Conservation (phyloP, 2,329 filamentous ascomycete species). For the Zarea fungicola region DNA sequence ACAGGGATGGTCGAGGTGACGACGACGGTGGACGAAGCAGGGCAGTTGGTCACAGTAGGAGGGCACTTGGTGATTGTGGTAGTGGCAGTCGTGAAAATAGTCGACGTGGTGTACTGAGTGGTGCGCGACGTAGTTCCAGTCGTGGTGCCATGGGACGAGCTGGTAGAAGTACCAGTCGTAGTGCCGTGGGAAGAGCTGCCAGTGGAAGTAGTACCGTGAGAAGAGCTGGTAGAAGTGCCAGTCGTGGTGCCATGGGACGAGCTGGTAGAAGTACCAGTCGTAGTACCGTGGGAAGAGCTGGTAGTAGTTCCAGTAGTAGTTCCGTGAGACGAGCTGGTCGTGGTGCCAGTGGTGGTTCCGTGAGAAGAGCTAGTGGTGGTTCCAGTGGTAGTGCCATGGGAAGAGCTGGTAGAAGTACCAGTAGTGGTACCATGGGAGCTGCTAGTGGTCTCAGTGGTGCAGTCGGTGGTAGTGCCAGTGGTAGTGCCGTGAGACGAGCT, state of each 20-base stretch:
- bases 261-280: background rate
- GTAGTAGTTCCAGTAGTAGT: slow-evolving; percentile 11
- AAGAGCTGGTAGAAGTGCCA: background rate
- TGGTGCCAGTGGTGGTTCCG: background rate
- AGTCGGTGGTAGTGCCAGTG: slow-evolving; percentile 1
- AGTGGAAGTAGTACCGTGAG: slow-evolving; percentile 4
- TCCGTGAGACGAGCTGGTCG: background rate
- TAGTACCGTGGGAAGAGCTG: slow-evolving; percentile 4
- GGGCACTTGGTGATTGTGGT: slow-evolving; percentile 21
- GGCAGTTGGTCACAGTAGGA: slow-evolving; percentile 26
- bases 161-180: slow-evolving; percentile 1
- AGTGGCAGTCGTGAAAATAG: slow-evolving; percentile 25
- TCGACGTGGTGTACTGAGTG: slow-evolving; percentile 25
- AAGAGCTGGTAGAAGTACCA: background rate
- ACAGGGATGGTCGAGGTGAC: slow-evolving; percentile 27
- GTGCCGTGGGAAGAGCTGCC: background rate
- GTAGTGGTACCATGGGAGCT: background rate
- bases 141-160: slow-evolving; percentile 11
- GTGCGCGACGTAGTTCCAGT: slow-evolving; percentile 17
- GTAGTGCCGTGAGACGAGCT: too few species aligned
- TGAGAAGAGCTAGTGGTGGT: background rate
- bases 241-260: background rate
- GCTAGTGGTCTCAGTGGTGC: slow-evolving; percentile 2
- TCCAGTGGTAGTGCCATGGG: slow-evolving; percentile 8
- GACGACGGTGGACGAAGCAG: slow-evolving; percentile 21